Evolutionary conservation across 257 asterid genomes (phyloP).

Genomic region (Scutellaria baicalensis): DNA sequence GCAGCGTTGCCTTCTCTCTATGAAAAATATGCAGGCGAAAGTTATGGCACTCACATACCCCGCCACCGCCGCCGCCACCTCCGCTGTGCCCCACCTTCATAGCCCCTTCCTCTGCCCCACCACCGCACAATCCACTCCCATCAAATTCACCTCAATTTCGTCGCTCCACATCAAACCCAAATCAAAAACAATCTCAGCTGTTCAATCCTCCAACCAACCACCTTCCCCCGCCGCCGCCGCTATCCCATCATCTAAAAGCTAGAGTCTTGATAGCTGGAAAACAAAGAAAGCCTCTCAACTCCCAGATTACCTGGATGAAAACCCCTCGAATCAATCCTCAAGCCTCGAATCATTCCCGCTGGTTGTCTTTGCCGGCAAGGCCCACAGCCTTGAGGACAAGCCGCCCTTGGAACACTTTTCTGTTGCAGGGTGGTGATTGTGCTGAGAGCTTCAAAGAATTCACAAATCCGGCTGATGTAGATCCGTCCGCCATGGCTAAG

Average conservation of each 20-base stretch:
- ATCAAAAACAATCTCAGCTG: too few species aligned
- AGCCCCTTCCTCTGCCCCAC: conserved; percentile 27
- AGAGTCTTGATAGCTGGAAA: conserved; percentile 73
- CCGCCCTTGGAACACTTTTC: conserved; percentile 71
- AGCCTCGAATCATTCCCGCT: conserved; percentile 66
- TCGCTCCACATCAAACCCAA: too few species aligned
- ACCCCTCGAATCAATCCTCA: conserved; percentile 46
- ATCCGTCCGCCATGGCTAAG: too few species aligned
- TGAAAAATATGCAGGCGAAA: conserved; percentile 19
- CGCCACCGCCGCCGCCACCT: conserved; percentile 13
- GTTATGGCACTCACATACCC: conserved; percentile 31
- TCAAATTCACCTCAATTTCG: too few species aligned
- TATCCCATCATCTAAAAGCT: conserved; percentile 22
- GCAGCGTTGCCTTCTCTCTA: neutral
- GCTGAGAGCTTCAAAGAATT: too few species aligned
- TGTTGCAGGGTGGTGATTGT: conserved; percentile 81
- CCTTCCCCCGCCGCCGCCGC: conserved; percentile 15
- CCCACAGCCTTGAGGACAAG: conserved; percentile 67
- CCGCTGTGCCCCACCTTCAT: conserved; percentile 12
- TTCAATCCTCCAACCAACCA: conserved; percentile 27
- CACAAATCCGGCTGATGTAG: too few species aligned
- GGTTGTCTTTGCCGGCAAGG: conserved; percentile 78
- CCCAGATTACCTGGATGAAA: conserved; percentile 56
- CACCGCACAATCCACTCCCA: too few species aligned
- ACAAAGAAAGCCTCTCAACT: conserved; percentile 57